Evolutionary conservation across 306 rosid genomes (phyloP), one percentile per base, ranked within the genome.

Genomic region (Quercus berberidifolia): DNA sequence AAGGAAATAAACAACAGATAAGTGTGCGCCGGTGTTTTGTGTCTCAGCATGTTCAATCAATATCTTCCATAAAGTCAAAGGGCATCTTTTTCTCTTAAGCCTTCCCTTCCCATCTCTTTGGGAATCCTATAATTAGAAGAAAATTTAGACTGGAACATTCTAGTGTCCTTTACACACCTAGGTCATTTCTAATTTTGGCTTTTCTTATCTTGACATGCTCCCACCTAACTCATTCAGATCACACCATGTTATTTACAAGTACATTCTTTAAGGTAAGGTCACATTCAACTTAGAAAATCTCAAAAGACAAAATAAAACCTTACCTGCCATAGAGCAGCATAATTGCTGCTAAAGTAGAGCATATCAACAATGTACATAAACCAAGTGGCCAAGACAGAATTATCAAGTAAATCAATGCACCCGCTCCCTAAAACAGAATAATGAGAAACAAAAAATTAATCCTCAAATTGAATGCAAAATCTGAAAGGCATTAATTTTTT

Each of bases 351-450:
- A 95, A 82, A 57, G 89, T 76, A 84, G 77, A 82, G 88, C 99
- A 92, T 81, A 95, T 89, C 60, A 71, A 15, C 90, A 95, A 79
- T 38, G 97, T 87, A 77, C 89, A 89, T 84, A 91, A 85, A 86
- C 98, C 99, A 84, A 95, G 99, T 18, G 95, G 96, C 94, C 94
- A 82, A 58, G 99, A 95, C 87, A 95, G 85, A 81, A 87, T 46
- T 77, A 95, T 68, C 91, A 95, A 84, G 85, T 91, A 95, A 87
- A 90, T 79, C 85, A 92, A 78, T 46, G 97, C 89, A 75, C 99
- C 99, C 54, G 78, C 78, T 56, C 98, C 99, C 99, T 95, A 75
- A 55, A 57, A 91, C 13, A 74, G 64, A 71, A 76, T 12, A 52
- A 78, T 7, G 31, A 55, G 68, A 60, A 80, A 71, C 9, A 70